Conservation (phyloP, 345 rosid species). For the Brassica incana region DNA sequence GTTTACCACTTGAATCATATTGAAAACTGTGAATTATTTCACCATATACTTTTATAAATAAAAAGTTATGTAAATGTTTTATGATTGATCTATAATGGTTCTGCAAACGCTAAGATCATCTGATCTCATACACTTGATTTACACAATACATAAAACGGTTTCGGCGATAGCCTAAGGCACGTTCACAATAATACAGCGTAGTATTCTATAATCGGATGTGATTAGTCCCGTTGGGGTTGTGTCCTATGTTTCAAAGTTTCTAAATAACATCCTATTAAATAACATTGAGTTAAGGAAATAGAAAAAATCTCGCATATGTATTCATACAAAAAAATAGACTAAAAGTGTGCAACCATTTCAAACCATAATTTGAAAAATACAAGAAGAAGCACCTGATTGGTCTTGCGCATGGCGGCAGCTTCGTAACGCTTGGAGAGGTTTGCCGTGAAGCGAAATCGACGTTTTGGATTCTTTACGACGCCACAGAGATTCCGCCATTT, state of each 20-base stretch:
- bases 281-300: too few relatives aligned
- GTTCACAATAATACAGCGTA: too few relatives aligned
- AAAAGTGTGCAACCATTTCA: not conserved
- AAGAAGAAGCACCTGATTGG: conserved; percentile 58
- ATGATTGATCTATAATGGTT: not conserved
- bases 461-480: conserved; percentile 82
- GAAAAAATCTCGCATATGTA: not conserved
- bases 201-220: too few relatives aligned
- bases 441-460: conserved; percentile 82
- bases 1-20: not conserved
- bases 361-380: not conserved
- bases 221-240: too few relatives aligned
- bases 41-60: not conserved
- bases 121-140: too few relatives aligned
- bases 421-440: conserved; percentile 80
- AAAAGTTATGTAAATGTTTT: not conserved
- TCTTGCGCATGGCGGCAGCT: conserved; percentile 84
- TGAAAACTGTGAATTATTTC: not conserved
- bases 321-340: too few relatives aligned
- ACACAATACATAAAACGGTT: too few relatives aligned
- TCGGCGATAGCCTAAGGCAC: too few relatives aligned
- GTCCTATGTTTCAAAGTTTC: too few relatives aligned
- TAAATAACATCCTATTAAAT: too few relatives aligned
- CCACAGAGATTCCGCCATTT: conserved; percentile 74
- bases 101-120: not conserved